Base-by-base conservation (phyloP, 108 stramenopile genomes). In the Nannochloropsis granulata region DNA sequence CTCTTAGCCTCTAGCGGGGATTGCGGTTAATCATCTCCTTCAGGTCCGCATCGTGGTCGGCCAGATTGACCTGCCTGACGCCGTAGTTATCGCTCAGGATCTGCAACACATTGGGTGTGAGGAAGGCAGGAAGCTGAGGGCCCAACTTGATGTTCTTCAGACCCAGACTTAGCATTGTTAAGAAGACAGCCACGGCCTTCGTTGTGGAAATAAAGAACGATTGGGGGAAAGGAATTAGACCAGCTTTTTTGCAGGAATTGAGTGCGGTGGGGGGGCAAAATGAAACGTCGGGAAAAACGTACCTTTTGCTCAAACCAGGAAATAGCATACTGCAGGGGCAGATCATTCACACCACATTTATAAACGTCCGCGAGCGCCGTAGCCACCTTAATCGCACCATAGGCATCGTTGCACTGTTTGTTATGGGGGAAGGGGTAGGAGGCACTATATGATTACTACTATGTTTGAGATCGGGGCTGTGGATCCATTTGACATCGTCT, bases 131-230 rank as follows among this genome's bases (percentile, higher is more conserved):
- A 13, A 92, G 82, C 44, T 81, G 87, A 19, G 94, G 94, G 16
- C 94, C 93, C 24, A 95, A 83, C 78, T 93, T 90, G 91, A 94
- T 94, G 84, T 94, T 93, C 86, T 94, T 93, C 81, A 94, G 89
- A 78, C 93, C 93, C 89, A 94, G 90, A 23, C 87, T 42, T 81
- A 94, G 91, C 78, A 94, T 81, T 2, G 93, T 94, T 78, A 94
- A 83, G 19, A 94, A 84, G 13, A 94, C 94, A 10, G 93, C 94
- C n/a, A 93, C 93, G 21, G 94, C 94, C 88, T 79, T 21, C 24
- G 23, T 16, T 2, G 21, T 16, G 56, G 1, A 7, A 5, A n/a
- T n/a, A 71, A 71, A n/a, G 21, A n/a, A n/a, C 1, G 5, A 71
- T n/a, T n/a, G n/a, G 21, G 7, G 56, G 21, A 71, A n/a, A 71